These are phyloP conservation scores for Lepraria neglecta DNA, from an alignment of 495 filamentous ascomycete genomes.

Conservation along the genomic window DNA sequence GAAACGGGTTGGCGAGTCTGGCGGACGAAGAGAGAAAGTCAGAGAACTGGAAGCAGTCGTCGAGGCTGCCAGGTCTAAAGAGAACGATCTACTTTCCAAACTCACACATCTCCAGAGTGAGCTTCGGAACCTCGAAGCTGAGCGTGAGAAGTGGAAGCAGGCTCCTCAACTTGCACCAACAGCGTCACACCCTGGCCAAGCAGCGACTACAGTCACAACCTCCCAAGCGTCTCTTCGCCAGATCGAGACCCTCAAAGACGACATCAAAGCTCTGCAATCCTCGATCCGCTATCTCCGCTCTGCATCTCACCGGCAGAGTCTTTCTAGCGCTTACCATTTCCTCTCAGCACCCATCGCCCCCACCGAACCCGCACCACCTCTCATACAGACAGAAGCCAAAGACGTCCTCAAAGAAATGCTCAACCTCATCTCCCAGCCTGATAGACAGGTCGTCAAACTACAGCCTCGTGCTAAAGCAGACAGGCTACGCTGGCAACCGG, in stretches of 20 bases:
- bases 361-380: neutral
- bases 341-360: constrained; percentile 17
- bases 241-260: constrained; percentile 63
- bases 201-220: constrained; percentile 45
- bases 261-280: constrained; percentile 64
- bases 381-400: constrained; percentile 21
- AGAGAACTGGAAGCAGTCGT: constrained; percentile 53
- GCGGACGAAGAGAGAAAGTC: constrained; percentile 45
- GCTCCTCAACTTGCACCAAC: constrained; percentile 53
- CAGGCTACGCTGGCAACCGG: constrained; percentile 24
- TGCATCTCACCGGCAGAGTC: constrained; percentile 13
- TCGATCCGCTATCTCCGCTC: constrained; percentile 67
- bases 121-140: constrained; percentile 49
- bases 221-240: constrained; percentile 53
- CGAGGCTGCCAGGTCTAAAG: constrained; percentile 49
- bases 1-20: constrained; percentile 66
- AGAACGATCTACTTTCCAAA: constrained; percentile 44
- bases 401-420: constrained; percentile 26
- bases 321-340: constrained; percentile 14
- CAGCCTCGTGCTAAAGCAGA: constrained; percentile 16
- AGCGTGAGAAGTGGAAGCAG: constrained; percentile 71
- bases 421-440: constrained; percentile 18
- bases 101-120: constrained; percentile 38
- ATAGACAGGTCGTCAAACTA: constrained; percentile 14
- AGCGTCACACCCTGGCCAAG: constrained; percentile 34